A percentile compares a stretch with the other conserved stretches of the same genome.
phyloP scores from a whole-genome alignment of 1,284 basidiomycete species.

The Cerrena zonata region DNA sequence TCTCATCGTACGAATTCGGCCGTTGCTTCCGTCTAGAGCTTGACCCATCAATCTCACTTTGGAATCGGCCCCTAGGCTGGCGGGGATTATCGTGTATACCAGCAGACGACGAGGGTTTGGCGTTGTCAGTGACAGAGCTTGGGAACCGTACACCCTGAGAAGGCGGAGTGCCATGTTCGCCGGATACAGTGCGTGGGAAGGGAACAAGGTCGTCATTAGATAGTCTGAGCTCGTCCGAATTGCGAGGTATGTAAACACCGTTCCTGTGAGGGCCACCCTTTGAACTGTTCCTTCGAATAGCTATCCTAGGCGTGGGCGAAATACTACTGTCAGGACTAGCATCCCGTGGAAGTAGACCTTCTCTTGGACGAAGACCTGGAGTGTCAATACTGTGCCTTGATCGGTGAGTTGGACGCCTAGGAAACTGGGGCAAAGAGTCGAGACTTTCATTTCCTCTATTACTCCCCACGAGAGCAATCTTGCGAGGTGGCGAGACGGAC shows the following conservation, averaged over 20 bases:
- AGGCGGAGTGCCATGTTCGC: constrained; percentile 36
- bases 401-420: constrained; percentile 54
- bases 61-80: constrained; percentile 55
- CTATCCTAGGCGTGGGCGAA: constrained; percentile 36
- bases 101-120: constrained; percentile 19
- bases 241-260: constrained; percentile 44
- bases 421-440: constrained; percentile 42
- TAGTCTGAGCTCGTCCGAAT: constrained; percentile 21
- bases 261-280: constrained; percentile 43
- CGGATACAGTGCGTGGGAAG: constrained; percentile 55
- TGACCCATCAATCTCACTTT: constrained; percentile 60
- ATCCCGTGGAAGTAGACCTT: constrained; percentile 48
- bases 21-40: constrained; percentile 46
- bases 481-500: constrained; percentile 51
- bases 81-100: constrained; percentile 38
- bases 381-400: constrained; percentile 50
- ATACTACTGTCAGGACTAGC: constrained; percentile 46
- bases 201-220: constrained; percentile 41
- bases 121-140: constrained; percentile 15
- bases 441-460: constrained; percentile 40
- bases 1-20: constrained; percentile 66
- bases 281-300: constrained; percentile 53
- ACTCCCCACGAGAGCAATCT: constrained; percentile 46
- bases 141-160: constrained; percentile 31
- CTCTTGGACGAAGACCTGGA: constrained; percentile 51